Evolutionary conservation across 805 yeast species (phyloP), one percentile per base, ranked within the genome.

Genomic region (Schizosaccharomyces cryophilus): DNA sequence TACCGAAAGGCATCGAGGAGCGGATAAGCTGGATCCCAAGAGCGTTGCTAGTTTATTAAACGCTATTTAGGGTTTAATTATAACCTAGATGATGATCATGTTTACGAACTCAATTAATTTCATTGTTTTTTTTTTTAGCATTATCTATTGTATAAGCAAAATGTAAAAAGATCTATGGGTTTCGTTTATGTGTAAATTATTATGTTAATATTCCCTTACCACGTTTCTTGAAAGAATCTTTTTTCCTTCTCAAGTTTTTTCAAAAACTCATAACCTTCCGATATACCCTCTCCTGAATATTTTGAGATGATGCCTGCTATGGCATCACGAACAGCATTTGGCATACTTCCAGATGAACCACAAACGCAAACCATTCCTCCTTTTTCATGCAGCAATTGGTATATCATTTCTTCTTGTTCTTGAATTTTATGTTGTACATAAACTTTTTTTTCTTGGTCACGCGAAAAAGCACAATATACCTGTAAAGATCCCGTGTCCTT

Each of bases 331-430:
- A 90, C 93, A 71, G 83, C 88, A 26, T 79, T 76, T 0, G 98
- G 98, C 98, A 93, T 93, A 64, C 80, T 80, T 0, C 98, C 97
- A 30, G 94, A 82, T 17, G 95, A 82, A 0, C 99, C 99, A 74
- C 98, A 90, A 5, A 93, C 74, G 68, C 83, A 88, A 4, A 93
- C 72, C 0, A 78, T 70, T 0, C 85, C 94, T n/a, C 74, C 69
- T 54, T 78, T 65, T 15, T 81, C 73, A 1, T 79, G 69, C 4
- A 89, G 67, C 61, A 82, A 69, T 2, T 81, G 77, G 0, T 75
- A 78, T 1, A 90, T 71, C 24, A 73, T 59, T 2, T 73, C 69
- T 40, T 76, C 75, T 54, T 82, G 72, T 35, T 73, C 71, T 72
- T 78, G 84, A 54, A 90, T 65, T 58, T 75, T 73, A 67, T 87